Base-by-base conservation (phyloP, 495 filamentous ascomycete species). In the Penicillium lividum region DNA sequence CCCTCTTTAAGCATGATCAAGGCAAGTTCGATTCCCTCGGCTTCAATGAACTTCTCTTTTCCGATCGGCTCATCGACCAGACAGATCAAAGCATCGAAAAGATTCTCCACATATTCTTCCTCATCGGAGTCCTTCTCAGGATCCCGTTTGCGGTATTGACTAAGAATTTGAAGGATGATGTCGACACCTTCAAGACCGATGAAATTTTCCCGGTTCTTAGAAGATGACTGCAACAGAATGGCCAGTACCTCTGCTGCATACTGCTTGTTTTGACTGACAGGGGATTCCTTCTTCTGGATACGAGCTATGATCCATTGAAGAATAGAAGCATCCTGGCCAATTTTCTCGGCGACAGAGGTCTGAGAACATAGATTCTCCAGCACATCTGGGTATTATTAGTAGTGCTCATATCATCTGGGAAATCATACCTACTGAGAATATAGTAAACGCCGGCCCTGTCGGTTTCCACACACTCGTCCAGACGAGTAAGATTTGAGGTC, bases 191-290 rank as follows among this genome's bases (percentile, higher is more conserved):
- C 85, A 3, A 89, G 68, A 9, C 73, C 70, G 49, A 82, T 79
- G n/a, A 97, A 73, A 46, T 80, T 80, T 40, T 76, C 74, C 33
- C 90, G 79, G 67, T 90, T 93, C 15, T 79, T 68, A 0, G 77
- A 48, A 13, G 87, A 88, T 7, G 88, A 87, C 66, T 92, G 89
- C 13, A 89, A 71, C 0, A 99, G 73, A 53, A 99, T 96, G 3
- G 93, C 89, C 15, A 99, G 77, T 13, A 98, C 81, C 72, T 99
- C 94, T 8, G 94, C 91, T 0, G 92, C 83, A 65, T 98, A 99
- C 69, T 97, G 94, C 68, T 93, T 97, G 71, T 99, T 99, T 72
- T 99, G 94, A 27, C 79, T 77, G 7, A 87, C 80, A 0, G 78
- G 77, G 6, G 72, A 73, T 68, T 92, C 88, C 50, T 79, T 80